Evolutionary conservation across 2,329 filamentous ascomycete genomes (phyloP).

Genomic region (Coniochaeta sp.): DNA sequence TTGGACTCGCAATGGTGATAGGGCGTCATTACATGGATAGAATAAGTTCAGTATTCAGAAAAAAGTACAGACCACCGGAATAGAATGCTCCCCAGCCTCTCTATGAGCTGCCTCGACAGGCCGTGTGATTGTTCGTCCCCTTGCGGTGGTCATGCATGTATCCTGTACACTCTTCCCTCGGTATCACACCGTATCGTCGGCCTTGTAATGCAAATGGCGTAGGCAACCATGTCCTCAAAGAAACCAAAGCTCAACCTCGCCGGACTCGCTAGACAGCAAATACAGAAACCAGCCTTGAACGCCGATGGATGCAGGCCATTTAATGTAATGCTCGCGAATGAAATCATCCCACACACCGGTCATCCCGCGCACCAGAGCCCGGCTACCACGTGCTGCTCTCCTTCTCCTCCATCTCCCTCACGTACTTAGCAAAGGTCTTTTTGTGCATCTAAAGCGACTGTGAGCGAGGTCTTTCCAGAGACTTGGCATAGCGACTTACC

Average conservation of each 20-base stretch:
- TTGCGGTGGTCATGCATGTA: neutral
- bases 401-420: constrained; percentile 69
- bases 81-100: neutral
- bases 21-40: neutral
- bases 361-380: neutral
- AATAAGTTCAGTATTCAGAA: neutral
- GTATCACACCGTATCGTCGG: neutral
- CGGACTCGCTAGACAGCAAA: neutral
- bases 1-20: neutral
- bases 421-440: constrained; percentile 92
- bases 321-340: neutral
- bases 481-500: constrained; percentile 42
- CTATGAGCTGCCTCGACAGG: neutral
- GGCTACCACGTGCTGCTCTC: constrained; percentile 4
- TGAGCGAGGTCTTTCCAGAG: neutral
- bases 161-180: neutral
- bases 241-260: neutral
- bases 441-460: constrained; percentile 66
- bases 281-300: neutral
- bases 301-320: neutral
- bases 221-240: neutral
- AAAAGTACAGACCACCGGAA: neutral
- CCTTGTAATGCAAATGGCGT: neutral
- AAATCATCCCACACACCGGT: neutral
- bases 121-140: neutral